Conservation (phyloP, 2,329 filamentous ascomycete species). For the Sordariomycetes sp. region DNA sequence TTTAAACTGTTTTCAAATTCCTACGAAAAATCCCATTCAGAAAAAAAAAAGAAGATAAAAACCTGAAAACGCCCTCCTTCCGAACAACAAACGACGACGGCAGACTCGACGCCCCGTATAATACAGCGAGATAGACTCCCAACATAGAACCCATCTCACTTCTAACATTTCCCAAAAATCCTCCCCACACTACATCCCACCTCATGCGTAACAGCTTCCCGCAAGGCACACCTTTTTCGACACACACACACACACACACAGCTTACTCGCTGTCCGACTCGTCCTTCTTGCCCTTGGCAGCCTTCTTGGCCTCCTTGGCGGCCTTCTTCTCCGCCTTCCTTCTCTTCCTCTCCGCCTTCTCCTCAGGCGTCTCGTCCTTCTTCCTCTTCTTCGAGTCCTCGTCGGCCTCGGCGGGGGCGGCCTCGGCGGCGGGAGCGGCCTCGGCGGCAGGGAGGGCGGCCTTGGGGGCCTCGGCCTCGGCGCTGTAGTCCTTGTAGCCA, state of each 20-base stretch:
- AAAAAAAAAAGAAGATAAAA: no score
- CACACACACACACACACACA: no score
- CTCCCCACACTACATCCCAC: background rate
- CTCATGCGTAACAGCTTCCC: background rate
- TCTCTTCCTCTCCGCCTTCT: constrained; percentile 48
- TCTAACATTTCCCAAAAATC: background rate
- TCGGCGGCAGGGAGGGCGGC: constrained; percentile 13
- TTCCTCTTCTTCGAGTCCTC: constrained; percentile 57
- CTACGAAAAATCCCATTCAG: background rate
- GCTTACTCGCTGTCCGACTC: constrained; percentile 39
- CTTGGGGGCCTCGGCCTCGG: constrained; percentile 22
- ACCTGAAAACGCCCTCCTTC: background rate
- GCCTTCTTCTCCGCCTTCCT: constrained; percentile 49
- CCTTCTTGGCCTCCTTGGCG: constrained; percentile 42
- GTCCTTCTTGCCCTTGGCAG: constrained; percentile 32
- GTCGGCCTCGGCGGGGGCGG: constrained; percentile 29
- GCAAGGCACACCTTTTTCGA: no score
- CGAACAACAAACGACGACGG: background rate
- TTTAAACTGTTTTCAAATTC: background rate
- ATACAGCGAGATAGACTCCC: background rate
- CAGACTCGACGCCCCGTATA: background rate
- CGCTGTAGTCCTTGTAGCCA: constrained; percentile 81
- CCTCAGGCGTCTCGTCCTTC: constrained; percentile 66
- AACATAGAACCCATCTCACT: background rate
- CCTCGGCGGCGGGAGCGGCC: constrained; percentile 19